These are phyloP conservation scores for Cavenderia fasciculata DNA, from an alignment of 78 protist genomes.

Conservation along the genomic window DNA sequence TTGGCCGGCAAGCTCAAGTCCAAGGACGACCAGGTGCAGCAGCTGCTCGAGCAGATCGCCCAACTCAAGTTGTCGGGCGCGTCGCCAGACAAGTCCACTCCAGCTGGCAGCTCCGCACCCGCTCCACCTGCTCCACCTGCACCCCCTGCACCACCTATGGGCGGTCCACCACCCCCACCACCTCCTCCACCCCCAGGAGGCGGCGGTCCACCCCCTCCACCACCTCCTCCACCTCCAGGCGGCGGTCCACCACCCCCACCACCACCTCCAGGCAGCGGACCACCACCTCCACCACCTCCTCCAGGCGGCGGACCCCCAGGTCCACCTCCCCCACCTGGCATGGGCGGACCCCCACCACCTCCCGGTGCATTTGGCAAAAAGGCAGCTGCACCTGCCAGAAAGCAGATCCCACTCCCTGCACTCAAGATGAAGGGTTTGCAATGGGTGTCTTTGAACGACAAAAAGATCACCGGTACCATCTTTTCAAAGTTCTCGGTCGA, in stretches of 20 bases:
- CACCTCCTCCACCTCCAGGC: constrained; percentile 42
- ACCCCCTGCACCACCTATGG: not conserved
- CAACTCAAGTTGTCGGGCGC: not conserved
- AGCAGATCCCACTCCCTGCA: constrained; percentile 63
- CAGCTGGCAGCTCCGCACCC: not conserved
- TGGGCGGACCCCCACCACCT: constrained; percentile 47
- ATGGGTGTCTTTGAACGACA: constrained; percentile 72
- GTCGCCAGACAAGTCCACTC: not conserved
- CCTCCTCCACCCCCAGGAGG: constrained; percentile 63
- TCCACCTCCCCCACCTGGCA: constrained; percentile 43
- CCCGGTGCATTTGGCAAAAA: constrained; percentile 44
- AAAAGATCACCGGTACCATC: constrained; percentile 68
- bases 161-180: constrained; percentile 33
- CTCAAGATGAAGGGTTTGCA: constrained; percentile 82
- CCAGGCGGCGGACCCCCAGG: constrained; percentile 66
- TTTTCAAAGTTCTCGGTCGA: constrained; percentile 59
- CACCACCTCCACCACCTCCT: constrained; percentile 77
- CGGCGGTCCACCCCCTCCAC: constrained; percentile 25
- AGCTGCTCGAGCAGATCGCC: constrained; percentile 12
- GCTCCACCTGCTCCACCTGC: not conserved
- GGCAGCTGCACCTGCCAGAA: constrained; percentile 77
- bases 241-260: constrained; percentile 36
- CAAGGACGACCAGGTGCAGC: constrained; percentile 45
- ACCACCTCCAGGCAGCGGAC: constrained; percentile 60
- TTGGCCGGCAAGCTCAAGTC: not conserved